Percentiles rank a stretch among this genome's conserved stretches.
Conservation (phyloP, 768 basidiomycete genomes). For the Collybia mongolica region DNA sequence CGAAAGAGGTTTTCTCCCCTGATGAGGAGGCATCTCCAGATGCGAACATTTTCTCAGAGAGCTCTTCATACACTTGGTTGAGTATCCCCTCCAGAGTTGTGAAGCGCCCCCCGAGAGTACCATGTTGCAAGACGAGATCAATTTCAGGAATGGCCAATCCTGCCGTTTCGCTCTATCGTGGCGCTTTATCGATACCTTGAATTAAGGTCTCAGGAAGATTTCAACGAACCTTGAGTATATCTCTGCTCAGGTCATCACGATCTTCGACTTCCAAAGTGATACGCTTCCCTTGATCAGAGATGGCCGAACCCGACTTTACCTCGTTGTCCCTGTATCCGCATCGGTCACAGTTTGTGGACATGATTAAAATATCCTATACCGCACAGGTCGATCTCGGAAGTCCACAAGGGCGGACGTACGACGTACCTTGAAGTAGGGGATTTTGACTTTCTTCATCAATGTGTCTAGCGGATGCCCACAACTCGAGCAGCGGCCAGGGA, state of each 20-base stretch:
- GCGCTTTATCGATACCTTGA: not conserved
- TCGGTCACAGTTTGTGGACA: slow-evolving; percentile 88
- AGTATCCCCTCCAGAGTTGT: slow-evolving; percentile 96
- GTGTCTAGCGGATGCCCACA: slow-evolving; percentile 85
- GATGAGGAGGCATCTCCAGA: slow-evolving; percentile 60
- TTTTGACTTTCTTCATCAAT: slow-evolving; percentile 92
- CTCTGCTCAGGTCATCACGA: slow-evolving; percentile 86
- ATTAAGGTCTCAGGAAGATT: not conserved
- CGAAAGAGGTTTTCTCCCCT: slow-evolving; percentile 60
- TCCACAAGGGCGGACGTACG: not conserved
- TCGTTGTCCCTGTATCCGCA: slow-evolving; percentile 99
- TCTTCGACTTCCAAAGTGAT: slow-evolving; percentile 92
- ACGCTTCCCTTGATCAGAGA: slow-evolving; percentile 82
- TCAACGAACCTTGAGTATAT: slow-evolving; percentile 80
- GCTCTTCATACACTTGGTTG: slow-evolving; percentile 92
- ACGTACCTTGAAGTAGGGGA: slow-evolving; percentile 94
- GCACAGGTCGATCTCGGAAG: not conserved
- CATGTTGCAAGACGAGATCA: slow-evolving; percentile 85
- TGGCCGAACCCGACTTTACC: slow-evolving; percentile 91
- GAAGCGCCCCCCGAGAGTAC: slow-evolving; percentile 95
- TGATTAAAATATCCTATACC: slow-evolving; percentile 76
- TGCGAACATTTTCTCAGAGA: slow-evolving; percentile 83
- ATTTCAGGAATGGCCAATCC: slow-evolving; percentile 93
- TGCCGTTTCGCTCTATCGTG: slow-evolving; percentile 82
- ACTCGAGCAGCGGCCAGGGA: slow-evolving; percentile 73